Evolutionary conservation across 2,329 filamentous ascomycete species (phyloP).

Genomic region (Cladophialophora psammophila): DNA sequence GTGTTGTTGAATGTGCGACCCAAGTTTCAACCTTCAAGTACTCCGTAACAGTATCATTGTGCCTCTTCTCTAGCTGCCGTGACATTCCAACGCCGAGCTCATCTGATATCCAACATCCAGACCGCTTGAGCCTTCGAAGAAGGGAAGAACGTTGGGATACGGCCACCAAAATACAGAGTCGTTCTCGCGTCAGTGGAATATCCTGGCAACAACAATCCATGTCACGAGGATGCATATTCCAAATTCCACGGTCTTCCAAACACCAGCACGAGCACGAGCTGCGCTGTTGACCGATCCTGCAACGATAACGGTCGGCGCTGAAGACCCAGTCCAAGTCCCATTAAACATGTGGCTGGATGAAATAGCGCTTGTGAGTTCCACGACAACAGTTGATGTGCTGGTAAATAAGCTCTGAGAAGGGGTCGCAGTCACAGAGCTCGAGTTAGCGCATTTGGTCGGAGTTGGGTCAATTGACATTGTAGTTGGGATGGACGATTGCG

Average conservation of each 20-base stretch:
- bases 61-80: not conserved
- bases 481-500: not conserved
- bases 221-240: not conserved
- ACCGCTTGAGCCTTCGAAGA: not conserved
- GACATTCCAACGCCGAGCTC: not conserved
- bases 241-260: not conserved
- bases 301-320: not conserved
- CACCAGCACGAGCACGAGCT: not conserved
- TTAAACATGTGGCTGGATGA: not conserved
- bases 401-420: not conserved
- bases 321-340: not conserved
- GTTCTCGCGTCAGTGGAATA: not conserved
- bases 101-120: not conserved
- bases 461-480: not conserved
- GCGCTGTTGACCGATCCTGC: not conserved
- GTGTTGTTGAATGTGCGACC: not conserved
- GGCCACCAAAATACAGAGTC: not conserved
- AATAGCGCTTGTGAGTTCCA: conserved; percentile 4
- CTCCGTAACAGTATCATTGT: not conserved
- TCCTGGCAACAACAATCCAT: not conserved
- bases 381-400: conserved; percentile 10
- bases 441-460: not conserved
- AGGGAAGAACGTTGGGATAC: not conserved
- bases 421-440: not conserved
- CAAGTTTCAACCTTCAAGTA: not conserved